Evolutionary conservation across 2,329 filamentous ascomycete species (phyloP).

Genomic region (Colletotrichum magnum): DNA sequence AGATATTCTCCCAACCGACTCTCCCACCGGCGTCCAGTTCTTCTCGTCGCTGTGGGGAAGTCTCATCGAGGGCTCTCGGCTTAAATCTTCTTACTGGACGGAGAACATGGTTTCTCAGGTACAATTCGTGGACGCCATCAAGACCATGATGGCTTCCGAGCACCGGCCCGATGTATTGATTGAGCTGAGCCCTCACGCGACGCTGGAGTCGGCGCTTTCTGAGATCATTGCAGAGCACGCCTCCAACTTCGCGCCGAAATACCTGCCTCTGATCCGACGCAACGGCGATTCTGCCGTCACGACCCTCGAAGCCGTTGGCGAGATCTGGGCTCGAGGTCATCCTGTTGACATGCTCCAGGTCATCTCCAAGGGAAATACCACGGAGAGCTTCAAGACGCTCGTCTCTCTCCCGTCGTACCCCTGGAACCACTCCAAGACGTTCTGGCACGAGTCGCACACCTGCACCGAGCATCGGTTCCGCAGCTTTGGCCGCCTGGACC

Average conservation of each 20-base stretch:
- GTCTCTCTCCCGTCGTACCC: conserved; percentile 65
- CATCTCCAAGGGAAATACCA: conserved; percentile 42
- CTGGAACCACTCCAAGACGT: conserved; percentile 67
- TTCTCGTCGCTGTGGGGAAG: conserved; percentile 59
- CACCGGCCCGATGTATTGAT: conserved; percentile 53
- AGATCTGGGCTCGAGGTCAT: conserved; percentile 55
- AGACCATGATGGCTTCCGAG: conserved; percentile 49
- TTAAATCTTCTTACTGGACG: conserved; percentile 58
- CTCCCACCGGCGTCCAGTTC: conserved; percentile 47
- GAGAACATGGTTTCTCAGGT: conserved; percentile 62
- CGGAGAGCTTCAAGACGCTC: conserved; percentile 47
- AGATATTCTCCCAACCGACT: conserved; percentile 40
- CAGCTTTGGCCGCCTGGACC: conserved; percentile 62
- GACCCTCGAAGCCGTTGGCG: conserved; percentile 51
- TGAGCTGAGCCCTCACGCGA: conserved; percentile 57
- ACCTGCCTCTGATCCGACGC: conserved; percentile 48
- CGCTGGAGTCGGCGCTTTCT: conserved; percentile 53
- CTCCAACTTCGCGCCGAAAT: conserved; percentile 35
- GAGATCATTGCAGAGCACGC: conserved; percentile 50
- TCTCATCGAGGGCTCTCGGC: not conserved
- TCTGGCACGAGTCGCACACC: conserved; percentile 68
- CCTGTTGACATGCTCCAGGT: conserved; percentile 50
- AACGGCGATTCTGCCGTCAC: conserved; percentile 43
- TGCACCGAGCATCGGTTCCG: conserved; percentile 60
- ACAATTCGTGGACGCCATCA: conserved; percentile 57